These are phyloP conservation scores for Lithohypha guttulata DNA, from an alignment of 2,329 filamentous ascomycete genomes.

Conservation along the genomic window DNA sequence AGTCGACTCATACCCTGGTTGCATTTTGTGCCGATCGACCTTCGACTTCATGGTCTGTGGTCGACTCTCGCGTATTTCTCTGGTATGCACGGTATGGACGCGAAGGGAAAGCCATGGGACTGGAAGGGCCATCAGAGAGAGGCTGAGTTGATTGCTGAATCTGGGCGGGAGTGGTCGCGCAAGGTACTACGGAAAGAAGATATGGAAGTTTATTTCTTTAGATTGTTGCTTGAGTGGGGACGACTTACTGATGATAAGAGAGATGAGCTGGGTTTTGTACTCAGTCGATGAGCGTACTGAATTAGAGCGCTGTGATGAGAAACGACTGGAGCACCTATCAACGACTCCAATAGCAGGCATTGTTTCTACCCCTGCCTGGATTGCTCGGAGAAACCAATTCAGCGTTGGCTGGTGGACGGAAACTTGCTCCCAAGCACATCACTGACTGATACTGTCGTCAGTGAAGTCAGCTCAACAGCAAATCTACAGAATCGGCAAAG, in stretches of 20 bases:
- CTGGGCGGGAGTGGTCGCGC: constrained; percentile 55
- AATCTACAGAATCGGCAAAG: no score
- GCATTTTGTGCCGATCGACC: constrained; percentile 69
- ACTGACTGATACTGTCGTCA: no score
- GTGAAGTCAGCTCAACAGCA: no score
- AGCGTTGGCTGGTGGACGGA: no score
- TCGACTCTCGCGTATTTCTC: constrained; percentile 64
- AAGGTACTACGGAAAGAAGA: constrained; percentile 58
- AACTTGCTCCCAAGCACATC: no score
- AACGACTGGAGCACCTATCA: no score
- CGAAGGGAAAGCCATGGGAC: constrained; percentile 32
- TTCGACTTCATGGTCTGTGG: constrained; percentile 62
- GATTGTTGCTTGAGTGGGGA: constrained; percentile 67
- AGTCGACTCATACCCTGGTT: constrained; percentile 63
- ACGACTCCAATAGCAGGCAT: no score
- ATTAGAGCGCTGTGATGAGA: no score
- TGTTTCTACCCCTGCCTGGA: no score
- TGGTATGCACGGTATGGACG: constrained; percentile 39
- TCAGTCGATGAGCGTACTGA: no score
- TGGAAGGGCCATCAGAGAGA: constrained; percentile 44
- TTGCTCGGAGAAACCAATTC: no score
- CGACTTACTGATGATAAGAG: constrained; percentile 53
- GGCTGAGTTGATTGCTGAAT: constrained; percentile 53
- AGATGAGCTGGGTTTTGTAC: constrained; percentile 36
- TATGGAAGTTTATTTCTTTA: constrained; percentile 71